These are phyloP conservation scores for Peronosclerospora sorghi DNA, from an alignment of 352 stramenopile species.

Conservation along the genomic window DNA sequence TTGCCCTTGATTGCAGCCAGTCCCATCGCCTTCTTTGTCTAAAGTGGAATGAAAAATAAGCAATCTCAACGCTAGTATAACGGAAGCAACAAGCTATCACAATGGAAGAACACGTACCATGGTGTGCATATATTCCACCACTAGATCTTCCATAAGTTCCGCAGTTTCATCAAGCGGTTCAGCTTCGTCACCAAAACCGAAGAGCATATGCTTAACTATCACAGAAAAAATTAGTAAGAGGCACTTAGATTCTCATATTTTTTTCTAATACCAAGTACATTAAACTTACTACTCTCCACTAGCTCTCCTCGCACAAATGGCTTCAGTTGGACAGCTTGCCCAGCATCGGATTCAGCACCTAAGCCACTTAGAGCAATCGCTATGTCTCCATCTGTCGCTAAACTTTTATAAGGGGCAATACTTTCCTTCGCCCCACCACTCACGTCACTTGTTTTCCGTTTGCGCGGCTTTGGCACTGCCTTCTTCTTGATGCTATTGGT, in stretches of 20 bases:
- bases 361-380: constrained; percentile 3
- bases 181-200: constrained; percentile 71
- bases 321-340: constrained; percentile 33
- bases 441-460: constrained; percentile 65
- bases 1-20: constrained; percentile 75
- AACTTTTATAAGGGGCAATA: constrained; percentile 25
- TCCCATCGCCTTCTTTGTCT: constrained; percentile 84
- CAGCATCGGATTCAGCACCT: constrained; percentile 2
- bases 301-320: constrained; percentile 71
- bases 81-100: not conserved
- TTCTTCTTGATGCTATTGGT: constrained; percentile 51
- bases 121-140: constrained; percentile 68
- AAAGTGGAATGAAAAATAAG: not conserved
- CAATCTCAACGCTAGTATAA: not conserved
- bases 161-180: constrained; percentile 64
- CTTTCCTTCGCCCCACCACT: constrained; percentile 21
- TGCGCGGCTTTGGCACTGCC: constrained; percentile 47
- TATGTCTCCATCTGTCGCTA: constrained; percentile 3
- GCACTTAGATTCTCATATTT: not conserved
- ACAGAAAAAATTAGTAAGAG: not conserved
- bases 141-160: constrained; percentile 79
- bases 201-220: constrained; percentile 85
- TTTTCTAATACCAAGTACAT: not conserved
- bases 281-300: constrained; percentile 66
- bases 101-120: constrained; percentile 40